Base-by-base conservation (phyloP, 1,284 basidiomycete genomes). In the Apiotrichum veenhuisii region DNA sequence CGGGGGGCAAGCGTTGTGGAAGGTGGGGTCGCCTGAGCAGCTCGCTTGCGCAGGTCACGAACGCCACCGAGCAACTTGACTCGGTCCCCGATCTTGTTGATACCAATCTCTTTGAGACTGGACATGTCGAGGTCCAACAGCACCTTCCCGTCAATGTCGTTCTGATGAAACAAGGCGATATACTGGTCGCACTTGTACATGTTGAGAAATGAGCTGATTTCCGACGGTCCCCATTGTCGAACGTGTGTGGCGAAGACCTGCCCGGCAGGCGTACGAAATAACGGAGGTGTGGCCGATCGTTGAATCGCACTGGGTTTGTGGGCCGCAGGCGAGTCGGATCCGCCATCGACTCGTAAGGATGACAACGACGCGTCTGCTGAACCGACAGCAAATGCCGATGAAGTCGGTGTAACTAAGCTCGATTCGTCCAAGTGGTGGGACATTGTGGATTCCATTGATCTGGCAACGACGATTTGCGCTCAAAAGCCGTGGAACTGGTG, bases 91-190 rank as follows among this genome's bases (percentile, higher is more conserved):
- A 97, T 87, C 74, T 87, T 91, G 45, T 80, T 71, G 30, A 97
- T 84, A 30, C 88, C 88, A 83, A 96, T 89, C 77, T 96, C 93
- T 73, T 87, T 90, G 45, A 97, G 77, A 2, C 85, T 87, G 5
- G 80, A 76, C 76, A 91, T 88, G 69, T 96, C 92, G 38, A 97
- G 79, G 67, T 97, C 93, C 50, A 96, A 81, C 9, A 97, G 75
- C 37, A 96, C 85, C 70, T 89, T 87, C 11, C 93, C 91, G 44
- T 89, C 80, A 64, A 97, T 93, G 71, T 96, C 91, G 77, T 93
- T 89, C 5, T 81, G 80, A 50, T 82, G 83, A 78, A 97, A 97
- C 0, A 83, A 43, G 8, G 80, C 72, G 1, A 85, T 83, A 68
- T 90, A 87, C 33, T 82, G 82, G 0, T 78, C 82, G 65, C 90